Conservation (phyloP, 176 grass and related monocot genomes). For the Juncus effusus region DNA sequence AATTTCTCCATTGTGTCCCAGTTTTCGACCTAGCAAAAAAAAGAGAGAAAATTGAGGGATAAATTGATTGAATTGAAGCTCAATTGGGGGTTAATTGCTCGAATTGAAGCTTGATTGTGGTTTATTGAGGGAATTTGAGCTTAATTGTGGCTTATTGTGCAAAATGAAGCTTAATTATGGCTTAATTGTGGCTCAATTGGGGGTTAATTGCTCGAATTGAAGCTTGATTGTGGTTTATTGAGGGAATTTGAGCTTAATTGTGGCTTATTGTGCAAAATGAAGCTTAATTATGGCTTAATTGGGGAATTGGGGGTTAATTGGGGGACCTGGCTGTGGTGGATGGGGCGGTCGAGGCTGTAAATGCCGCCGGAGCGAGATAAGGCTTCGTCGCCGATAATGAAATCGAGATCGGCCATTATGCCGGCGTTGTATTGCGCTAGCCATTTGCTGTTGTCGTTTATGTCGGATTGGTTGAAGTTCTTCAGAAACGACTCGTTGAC, state of each 20-base stretch:
- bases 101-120: not conserved
- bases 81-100: not conserved
- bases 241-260: not conserved
- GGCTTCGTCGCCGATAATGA: slow-evolving; percentile 87
- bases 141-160: not conserved
- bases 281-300: no score
- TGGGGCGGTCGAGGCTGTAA: slow-evolving; percentile 69
- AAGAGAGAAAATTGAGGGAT: not conserved
- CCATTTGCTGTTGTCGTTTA: slow-evolving; percentile 59
- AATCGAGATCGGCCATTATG: slow-evolving; percentile 98
- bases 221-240: not conserved
- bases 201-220: not conserved
- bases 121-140: no score
- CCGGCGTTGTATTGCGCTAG: slow-evolving; percentile 96
- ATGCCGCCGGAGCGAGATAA: slow-evolving; percentile 62
- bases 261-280: no score
- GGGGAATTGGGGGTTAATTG: not conserved
- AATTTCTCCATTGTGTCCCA: slow-evolving; percentile 99
- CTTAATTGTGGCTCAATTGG: not conserved
- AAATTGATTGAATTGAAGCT: not conserved
- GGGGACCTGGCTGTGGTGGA: slow-evolving; percentile 67
- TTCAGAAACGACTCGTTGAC: slow-evolving; percentile 93
- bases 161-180: not conserved
- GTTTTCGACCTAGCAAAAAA: slow-evolving; percentile 61
- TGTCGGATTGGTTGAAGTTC: slow-evolving; percentile 48